Evolutionary conservation across 2,329 filamentous ascomycete species (phyloP), one percentile per base, ranked within the genome.

Genomic region (Monilinia laxa): DNA sequence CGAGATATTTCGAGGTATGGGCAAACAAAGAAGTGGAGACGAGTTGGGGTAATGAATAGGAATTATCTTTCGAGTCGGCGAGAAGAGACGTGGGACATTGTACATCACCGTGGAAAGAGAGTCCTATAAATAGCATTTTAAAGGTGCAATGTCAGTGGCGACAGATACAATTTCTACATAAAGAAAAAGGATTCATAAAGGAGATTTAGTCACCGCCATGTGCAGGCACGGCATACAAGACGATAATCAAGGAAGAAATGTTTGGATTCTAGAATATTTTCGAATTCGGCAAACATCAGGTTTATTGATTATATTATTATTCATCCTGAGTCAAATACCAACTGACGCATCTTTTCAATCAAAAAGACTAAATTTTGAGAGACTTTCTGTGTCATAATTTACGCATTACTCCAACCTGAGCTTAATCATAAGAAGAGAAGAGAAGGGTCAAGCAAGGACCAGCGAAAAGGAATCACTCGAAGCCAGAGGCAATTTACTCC

Each of bases 111-210:
- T 10, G 31, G 53, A 11, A 16, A 47, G 28, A 35, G 9, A 7
- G 9, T 9, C 35, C 49, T 49, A 60, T 60, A 38, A 60, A 51
- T 49, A 49, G 28, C 14, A 3, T 28, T 11, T 60, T 12, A 60
- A 60, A 51, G 45, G 45, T 49, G 45, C 4, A 11, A 35, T 51
- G 10, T 18, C 1, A 23, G 57, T 60, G 45, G 57, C 45, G 45
- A 60, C 4, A 25, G 18, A 18, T n/a, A 2, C 2, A 7, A 51
- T 23, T 16, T 2, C n/a, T 6, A 11, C 42, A 60, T 38, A 60
- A 60, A 60, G 42, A 20, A 38, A 60, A 38, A 2, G 11, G 1
- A 35, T 35, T n/a, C 31, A 60, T 51, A 60, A 60, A 60, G 57
- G 23, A 38, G 45, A 38, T 20, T 49, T 60, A 51, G 28, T 51